Base-by-base conservation (phyloP, 495 filamentous ascomycete genomes). In the Xylaria acuta region DNA sequence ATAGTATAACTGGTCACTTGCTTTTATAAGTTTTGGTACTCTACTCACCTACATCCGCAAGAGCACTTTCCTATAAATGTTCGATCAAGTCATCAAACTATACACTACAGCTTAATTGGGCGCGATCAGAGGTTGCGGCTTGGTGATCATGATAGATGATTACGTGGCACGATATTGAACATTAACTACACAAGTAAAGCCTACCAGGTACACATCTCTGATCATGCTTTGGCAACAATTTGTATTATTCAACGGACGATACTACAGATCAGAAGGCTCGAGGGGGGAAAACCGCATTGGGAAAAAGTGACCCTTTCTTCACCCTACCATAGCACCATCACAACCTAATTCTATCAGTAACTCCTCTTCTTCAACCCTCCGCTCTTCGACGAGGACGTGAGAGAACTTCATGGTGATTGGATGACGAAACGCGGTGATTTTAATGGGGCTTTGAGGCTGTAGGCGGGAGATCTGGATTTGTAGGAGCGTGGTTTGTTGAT, bases 281-380 rank as follows among this genome's bases (percentile, higher is more conserved):
- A 30, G n/a, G 14, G 22, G 60, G 60, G 11, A 62, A 62, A 62
- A 38, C 58, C 59, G n/a, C n/a, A 41, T 3, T 25, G n/a, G 59
- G 59, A 62, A 41, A 62, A 62, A 16, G 20, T 62, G 59, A 34
- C 7, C 34, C 34, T 62, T 11, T 40, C 58, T 40, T 12, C 58
- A 3, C 59, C 38, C 38, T 25, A 27, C 5, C 22, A 43, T 16
- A 64, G 12, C 22, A 40, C 22, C 12, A 64, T 30, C 14, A 64
- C 22, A 43, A 64, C 38, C 20, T 5, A 22, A 14, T 1, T 7
- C 18, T 27, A 16, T 16, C 59, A 0, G n/a, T n/a, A 41, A 38
- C n/a, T 18, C 16, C 1, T 40, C n/a, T 16, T 43, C 5, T 64
- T 1, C 25, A 27, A 5, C 12, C 18, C 12, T 43, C 60, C 22